A percentile compares a stretch with the other conserved stretches of the same genome.
phyloP scores from a whole-genome alignment of 164 flowering plant genomes.

The Vitis amurensis region DNA sequence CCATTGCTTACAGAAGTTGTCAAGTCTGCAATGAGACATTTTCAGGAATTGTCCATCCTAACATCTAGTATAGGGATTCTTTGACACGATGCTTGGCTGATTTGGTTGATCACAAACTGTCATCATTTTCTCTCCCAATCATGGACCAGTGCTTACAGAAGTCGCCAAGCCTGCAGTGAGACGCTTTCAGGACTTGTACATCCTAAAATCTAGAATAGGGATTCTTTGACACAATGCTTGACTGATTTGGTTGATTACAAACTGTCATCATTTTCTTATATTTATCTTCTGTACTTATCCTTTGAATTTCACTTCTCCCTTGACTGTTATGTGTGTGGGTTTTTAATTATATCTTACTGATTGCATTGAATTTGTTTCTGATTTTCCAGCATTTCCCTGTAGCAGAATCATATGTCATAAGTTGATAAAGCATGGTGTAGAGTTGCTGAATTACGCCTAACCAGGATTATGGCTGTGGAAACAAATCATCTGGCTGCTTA shows the following conservation, averaged over 20 bases:
- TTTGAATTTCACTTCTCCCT: background rate
- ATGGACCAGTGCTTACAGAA: background rate
- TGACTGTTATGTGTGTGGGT: background rate
- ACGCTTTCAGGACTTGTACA: background rate
- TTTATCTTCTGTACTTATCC: background rate
- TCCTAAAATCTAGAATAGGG: background rate
- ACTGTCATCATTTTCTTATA: background rate
- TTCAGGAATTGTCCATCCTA: too few relatives aligned
- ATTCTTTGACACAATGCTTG: background rate
- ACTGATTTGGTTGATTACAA: background rate
- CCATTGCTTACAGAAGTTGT: too few relatives aligned
- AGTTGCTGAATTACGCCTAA: background rate
- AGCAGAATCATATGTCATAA: background rate
- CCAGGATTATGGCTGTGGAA: background rate
- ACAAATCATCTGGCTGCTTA: conserved; percentile 1
- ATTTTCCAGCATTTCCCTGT: background rate
- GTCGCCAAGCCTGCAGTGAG: background rate
- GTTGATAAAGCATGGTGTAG: background rate
- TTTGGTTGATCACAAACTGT: too few relatives aligned
- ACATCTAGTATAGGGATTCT: background rate
- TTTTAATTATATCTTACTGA: background rate
- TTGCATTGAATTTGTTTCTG: background rate
- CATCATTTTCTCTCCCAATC: background rate
- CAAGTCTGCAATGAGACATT: too few relatives aligned
- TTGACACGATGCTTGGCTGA: background rate